These are phyloP conservation scores for Coleophoma eucalyptorum DNA, from an alignment of 2,329 filamentous ascomycete genomes.

Conservation along the genomic window DNA sequence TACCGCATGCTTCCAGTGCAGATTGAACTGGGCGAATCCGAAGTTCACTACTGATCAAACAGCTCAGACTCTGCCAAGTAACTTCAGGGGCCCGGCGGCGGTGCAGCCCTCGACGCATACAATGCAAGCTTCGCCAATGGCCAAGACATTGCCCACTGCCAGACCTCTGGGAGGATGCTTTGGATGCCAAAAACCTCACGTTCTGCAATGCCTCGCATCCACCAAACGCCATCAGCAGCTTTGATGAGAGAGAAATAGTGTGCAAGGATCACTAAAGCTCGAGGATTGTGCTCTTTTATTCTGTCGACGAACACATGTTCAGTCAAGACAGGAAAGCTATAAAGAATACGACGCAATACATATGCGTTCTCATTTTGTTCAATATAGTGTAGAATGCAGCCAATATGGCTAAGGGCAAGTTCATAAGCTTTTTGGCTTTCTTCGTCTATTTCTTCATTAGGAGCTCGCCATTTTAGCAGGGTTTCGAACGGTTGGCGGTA, in stretches of 20 bases:
- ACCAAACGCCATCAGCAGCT: constrained; percentile 27
- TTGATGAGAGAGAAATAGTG: constrained; percentile 27
- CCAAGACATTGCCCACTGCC: constrained; percentile 11
- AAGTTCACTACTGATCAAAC: no score
- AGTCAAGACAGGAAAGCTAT: constrained; percentile 3
- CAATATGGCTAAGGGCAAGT: constrained; percentile 5
- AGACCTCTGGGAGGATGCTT: constrained; percentile 5
- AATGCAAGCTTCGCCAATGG: background rate
- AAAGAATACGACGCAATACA: constrained; percentile 2
- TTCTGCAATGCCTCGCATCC: constrained; percentile 23
- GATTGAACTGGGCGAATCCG: no score
- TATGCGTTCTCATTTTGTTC: background rate
- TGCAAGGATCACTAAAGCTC: constrained; percentile 12
- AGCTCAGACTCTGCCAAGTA: no score
- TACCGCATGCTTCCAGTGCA: no score
- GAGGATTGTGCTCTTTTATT: constrained; percentile 4
- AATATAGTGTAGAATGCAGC: constrained; percentile 4
- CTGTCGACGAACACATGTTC: constrained; percentile 4
- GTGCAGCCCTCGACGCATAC: no score
- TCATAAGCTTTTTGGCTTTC: constrained; percentile 8
- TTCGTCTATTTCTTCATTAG: no score
- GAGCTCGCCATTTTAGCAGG: no score
- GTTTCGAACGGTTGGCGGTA: no score
- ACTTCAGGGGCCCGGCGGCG: no score
- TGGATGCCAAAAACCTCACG: constrained; percentile 9